A percentile compares a stretch with the other conserved stretches of the same genome.
Conservation (phyloP, 768 basidiomycete genomes). For the Mrakia frigida region DNA sequence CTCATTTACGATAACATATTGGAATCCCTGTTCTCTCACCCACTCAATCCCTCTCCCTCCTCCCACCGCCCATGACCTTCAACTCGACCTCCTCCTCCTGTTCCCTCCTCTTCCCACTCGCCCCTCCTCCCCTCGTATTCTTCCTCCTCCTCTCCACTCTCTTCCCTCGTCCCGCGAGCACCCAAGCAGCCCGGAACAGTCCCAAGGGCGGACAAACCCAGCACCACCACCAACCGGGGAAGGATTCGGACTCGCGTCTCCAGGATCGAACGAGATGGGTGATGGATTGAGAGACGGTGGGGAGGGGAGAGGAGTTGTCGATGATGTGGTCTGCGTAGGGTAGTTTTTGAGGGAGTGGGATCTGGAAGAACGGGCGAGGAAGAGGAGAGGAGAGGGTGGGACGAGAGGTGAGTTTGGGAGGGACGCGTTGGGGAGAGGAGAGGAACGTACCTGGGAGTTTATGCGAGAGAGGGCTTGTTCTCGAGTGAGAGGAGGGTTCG, state of each 20-base stretch:
- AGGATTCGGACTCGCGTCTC: conserved; percentile 37
- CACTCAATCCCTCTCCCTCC: not conserved
- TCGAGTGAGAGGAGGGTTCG: conserved; percentile 55
- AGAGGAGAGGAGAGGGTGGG: conserved; percentile 80
- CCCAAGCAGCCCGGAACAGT: conserved; percentile 2
- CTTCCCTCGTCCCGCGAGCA: not conserved
- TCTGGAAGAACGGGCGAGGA: conserved; percentile 55
- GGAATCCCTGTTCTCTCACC: too few species aligned
- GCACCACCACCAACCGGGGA: conserved; percentile 48
- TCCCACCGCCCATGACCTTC: not conserved
- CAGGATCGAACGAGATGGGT: conserved; percentile 50
- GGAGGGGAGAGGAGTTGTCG: conserved; percentile 75
- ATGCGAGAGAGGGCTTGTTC: conserved; percentile 70
- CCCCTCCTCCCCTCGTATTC: not conserved
- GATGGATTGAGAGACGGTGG: conserved; percentile 60
- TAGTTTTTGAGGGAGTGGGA: conserved; percentile 68
- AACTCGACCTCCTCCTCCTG: conserved; percentile 5
- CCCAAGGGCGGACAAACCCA: conserved; percentile 40
- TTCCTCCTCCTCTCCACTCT: not conserved
- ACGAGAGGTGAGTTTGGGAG: conserved; percentile 79
- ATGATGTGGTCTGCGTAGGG: conserved; percentile 77
- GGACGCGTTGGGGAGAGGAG: conserved; percentile 66
- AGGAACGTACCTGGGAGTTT: conserved; percentile 59
- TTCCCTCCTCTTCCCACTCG: not conserved
- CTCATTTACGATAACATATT: too few species aligned